phyloP scores from a whole-genome alignment of 192 early-diverging fungal genomes.

The Funneliformis geosporum region DNA sequence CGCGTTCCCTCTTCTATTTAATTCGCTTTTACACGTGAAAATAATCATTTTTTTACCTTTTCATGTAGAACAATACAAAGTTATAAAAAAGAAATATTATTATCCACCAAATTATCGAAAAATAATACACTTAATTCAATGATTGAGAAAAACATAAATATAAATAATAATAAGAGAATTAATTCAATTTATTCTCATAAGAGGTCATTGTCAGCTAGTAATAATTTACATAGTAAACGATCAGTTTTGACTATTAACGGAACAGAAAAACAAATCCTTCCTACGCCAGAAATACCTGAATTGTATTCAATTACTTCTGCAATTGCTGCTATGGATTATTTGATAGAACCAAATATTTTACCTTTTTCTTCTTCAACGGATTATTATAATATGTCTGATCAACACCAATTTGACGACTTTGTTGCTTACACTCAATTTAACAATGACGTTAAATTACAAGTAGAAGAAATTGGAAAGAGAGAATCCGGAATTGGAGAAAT shows the following conservation, averaged over 20 bases:
- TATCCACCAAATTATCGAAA: background rate
- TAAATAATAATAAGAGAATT: too few species aligned
- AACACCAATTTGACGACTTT: background rate
- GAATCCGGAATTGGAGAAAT: background rate
- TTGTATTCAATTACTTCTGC: background rate
- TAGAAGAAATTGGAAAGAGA: background rate
- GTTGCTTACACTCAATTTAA: background rate
- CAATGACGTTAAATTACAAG: background rate
- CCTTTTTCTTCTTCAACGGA: too few species aligned
- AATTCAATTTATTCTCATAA: too few species aligned
- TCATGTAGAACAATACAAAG: background rate
- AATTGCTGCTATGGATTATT: background rate
- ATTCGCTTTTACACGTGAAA: background rate
- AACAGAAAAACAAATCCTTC: too few species aligned
- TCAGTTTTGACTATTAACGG: too few species aligned
- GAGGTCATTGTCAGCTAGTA: background rate
- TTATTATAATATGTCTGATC: too few species aligned
- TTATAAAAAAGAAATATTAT: background rate
- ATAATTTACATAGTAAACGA: background rate
- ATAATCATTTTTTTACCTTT: background rate
- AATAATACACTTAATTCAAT: background rate
- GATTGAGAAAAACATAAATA: too few species aligned
- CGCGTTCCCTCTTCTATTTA: background rate
- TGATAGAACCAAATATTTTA: too few species aligned
- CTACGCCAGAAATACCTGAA: background rate